Evolutionary conservation across 352 stramenopile genomes (phyloP), one percentile per base, ranked within the genome.

Genomic region (Peronosclerospora sorghi): DNA sequence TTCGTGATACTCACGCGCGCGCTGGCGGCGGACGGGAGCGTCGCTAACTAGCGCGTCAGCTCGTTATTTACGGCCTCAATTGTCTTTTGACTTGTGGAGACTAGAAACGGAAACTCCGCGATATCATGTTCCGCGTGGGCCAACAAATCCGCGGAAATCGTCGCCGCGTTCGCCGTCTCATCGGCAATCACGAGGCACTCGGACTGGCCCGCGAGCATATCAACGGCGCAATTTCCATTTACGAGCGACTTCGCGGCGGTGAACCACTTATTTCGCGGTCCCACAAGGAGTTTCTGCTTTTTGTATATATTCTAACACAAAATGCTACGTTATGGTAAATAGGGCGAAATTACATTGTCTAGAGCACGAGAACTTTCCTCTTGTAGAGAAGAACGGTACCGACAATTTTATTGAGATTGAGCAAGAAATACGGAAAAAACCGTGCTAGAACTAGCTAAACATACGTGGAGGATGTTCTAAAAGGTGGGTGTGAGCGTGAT

Each of bases 221-320:
- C 96, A 63, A 99, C 99, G n/a, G 88, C 94, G 61, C 94, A 98
- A 50, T 96, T 91, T 55, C 89, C 94, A 59, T 85, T 95, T 28
- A 99, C 94, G 12, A 98, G 81, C 24, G 80, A 96, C 67, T 99
- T 99, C 43, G 96, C 96, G 1, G 95, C 95, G 8, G 95, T 98
- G n/a, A 99, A 95, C 94, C 95, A 99, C 65, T 98, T 97, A 78
- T 98, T 99, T 19, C 96, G 95, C 1, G 96, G 96, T 24, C 96
- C 96, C 19, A 98, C 95, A 59, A 99, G 98, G 49, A 98, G n/a
- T n/a, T n/a, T n/a, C n/a, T n/a, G n/a, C n/a, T n/a, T n/a, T n/a
- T n/a, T n/a, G n/a, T n/a, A n/a, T n/a, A n/a, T n/a, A n/a, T n/a
- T n/a, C n/a, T n/a, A n/a, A n/a, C n/a, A n/a, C n/a, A n/a, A n/a